These are phyloP conservation scores for Fusarium nurragi DNA, from an alignment of 2,329 filamentous ascomycete species.

Conservation along the genomic window DNA sequence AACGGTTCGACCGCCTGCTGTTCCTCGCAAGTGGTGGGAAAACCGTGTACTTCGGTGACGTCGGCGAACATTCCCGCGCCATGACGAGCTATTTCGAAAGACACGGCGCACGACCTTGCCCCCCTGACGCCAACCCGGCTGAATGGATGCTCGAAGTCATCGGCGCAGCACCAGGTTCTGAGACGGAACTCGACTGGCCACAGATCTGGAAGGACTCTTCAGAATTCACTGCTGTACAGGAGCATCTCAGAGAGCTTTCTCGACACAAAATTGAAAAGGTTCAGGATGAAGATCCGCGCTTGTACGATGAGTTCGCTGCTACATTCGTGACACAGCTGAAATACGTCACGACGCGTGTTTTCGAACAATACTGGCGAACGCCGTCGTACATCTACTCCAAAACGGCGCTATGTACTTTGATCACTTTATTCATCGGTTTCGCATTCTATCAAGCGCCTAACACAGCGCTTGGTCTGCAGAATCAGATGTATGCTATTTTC, in stretches of 20 bases:
- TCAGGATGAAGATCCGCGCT: conserved; percentile 36
- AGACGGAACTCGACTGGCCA: conserved; percentile 73
- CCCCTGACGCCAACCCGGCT: conserved; percentile 77
- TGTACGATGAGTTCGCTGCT: conserved; percentile 49
- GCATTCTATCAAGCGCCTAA: conserved; percentile 75
- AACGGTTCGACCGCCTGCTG: conserved; percentile 69
- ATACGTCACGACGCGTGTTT: conserved; percentile 50
- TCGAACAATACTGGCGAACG: conserved; percentile 50
- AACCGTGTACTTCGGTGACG: conserved; percentile 73
- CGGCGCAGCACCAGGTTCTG: conserved; percentile 70
- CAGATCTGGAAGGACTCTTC: conserved; percentile 65
- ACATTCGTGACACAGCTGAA: conserved; percentile 45
- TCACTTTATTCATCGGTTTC: conserved; percentile 82
- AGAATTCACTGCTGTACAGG: conserved; percentile 61
- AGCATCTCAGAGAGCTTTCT: conserved; percentile 50
- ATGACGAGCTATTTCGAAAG: conserved; percentile 68
- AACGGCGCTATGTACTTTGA: conserved; percentile 69
- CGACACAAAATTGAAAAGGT: conserved; percentile 60
- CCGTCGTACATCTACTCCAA: conserved; percentile 77
- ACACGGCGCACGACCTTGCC: conserved; percentile 73
- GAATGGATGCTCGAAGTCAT: conserved; percentile 79
- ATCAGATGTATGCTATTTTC: conserved; percentile 88
- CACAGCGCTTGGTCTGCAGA: conserved; percentile 81
- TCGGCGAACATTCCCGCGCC: conserved; percentile 63
- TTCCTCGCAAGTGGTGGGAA: conserved; percentile 69